A percentile compares a stretch with the other conserved stretches of the same genome.
phyloP scores from a whole-genome alignment of 2,329 filamentous ascomycete species.

The Epichloe gansuensis region DNA sequence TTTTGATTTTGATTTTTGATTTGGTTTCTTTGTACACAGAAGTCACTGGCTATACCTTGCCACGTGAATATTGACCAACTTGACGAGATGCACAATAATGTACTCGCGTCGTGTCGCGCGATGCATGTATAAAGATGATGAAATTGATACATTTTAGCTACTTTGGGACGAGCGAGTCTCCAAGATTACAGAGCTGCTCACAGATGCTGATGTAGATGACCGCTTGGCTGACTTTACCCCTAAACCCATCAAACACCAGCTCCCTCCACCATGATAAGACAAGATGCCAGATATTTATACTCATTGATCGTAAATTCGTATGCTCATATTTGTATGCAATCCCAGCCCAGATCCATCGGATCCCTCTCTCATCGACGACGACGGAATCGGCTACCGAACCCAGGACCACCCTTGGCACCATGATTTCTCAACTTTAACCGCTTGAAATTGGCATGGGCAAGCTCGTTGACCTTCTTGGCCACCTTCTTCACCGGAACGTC shows the following conservation, averaged over 20 bases:
- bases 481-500: constrained; percentile 38
- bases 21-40: too few relatives aligned
- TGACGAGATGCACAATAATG: too few relatives aligned
- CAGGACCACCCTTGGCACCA: constrained; percentile 49
- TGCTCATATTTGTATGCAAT: background rate
- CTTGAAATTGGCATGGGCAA: constrained; percentile 56
- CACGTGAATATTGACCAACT: too few relatives aligned
- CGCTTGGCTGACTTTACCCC: too few relatives aligned
- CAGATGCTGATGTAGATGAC: background rate
- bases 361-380: constrained; percentile 26
- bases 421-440: constrained; percentile 50
- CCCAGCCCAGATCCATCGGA: background rate
- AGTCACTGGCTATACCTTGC: too few relatives aligned
- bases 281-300: background rate
- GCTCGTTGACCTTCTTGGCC: constrained; percentile 48
- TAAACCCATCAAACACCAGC: too few relatives aligned
- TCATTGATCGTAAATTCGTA: background rate
- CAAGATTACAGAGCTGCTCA: too few relatives aligned
- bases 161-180: too few relatives aligned
- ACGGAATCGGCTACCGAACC: constrained; percentile 45
- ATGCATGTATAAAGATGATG: too few relatives aligned
- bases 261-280: background rate
- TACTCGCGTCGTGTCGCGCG: too few relatives aligned
- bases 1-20: too few relatives aligned
- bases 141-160: too few relatives aligned